A percentile compares a stretch with the other conserved stretches of the same genome.
Evolutionary conservation across 768 basidiomycete genomes (phyloP).

Genomic region (Cantharellus cinnabarinus): DNA sequence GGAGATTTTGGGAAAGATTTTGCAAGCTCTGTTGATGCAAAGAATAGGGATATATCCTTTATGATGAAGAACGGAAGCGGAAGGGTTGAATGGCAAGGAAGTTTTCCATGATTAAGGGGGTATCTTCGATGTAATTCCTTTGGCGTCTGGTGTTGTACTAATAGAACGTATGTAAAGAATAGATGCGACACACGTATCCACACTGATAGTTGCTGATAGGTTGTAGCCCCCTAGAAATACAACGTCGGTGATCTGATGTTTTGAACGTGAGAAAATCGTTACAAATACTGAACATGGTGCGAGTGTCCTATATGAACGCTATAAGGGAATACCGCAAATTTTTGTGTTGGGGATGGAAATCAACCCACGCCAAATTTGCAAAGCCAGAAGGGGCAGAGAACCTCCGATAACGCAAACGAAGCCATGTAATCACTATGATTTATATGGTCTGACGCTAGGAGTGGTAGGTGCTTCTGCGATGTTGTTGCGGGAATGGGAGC

Average conservation of each 20-base stretch:
- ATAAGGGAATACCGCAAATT: background rate
- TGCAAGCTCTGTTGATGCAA: too few species aligned
- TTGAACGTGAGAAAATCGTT: background rate
- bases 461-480: background rate
- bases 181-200: too few species aligned
- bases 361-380: background rate
- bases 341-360: background rate
- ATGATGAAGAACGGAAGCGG: too few species aligned
- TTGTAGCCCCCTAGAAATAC: background rate
- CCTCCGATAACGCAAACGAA: background rate
- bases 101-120: too few species aligned
- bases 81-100: too few species aligned
- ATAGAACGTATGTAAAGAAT: too few species aligned
- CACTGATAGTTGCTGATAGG: background rate
- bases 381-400: background rate
- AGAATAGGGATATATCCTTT: too few species aligned
- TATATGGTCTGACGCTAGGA: background rate
- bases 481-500: background rate
- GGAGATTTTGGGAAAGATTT: too few species aligned
- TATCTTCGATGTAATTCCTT: too few species aligned
- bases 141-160: too few species aligned
- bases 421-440: background rate
- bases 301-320: background rate
- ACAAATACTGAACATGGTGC: background rate
- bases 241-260: background rate